Base-by-base conservation (phyloP, 1,139 yeast species). In the Candida sp. region DNA sequence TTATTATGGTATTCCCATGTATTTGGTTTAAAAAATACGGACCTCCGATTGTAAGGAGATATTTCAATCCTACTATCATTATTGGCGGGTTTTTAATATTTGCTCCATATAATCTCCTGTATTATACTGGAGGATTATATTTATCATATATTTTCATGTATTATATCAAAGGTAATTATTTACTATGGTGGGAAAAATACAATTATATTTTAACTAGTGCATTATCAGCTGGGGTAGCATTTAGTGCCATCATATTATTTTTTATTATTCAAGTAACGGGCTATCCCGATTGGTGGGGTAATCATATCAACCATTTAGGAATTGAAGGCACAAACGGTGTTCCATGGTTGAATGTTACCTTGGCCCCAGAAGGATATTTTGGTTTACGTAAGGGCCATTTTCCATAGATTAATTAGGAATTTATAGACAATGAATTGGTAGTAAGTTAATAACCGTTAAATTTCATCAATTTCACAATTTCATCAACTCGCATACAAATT, bases 141-240 rank as follows among this genome's bases (percentile, higher is more conserved):
- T 56, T 75, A 25, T 69, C 80, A 9, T 71, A 63, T 45, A 51
- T 67, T 27, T 82, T 82, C 64, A 82, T 80, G 79, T 69, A 70
- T 54, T 64, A 68, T 56, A 62, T 81, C 51, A 77, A 73, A 51
- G 70, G 64, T 50, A 68, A 77, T 48, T 78, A 74, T 53, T 52
- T 68, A 21, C 61, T 70, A 22, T 78, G 86, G 84, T 82, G 85
- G 83, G 82, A 77, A 48, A 80, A 77, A 58, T 84, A 82, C 61
- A 81, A 79, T 54, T 84, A 82, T 56, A 74, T 84, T 8, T 62
- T 82, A 33, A 70, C 83, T 12, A 72, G 80, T 46, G 86, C 80
- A 3, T 59, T 82, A 38, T 64, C 75, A 5, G 81, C 86, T 2
- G 87, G 87, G 21, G 75, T 80, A 33, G 86, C 86, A 0, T 73